These are phyloP conservation scores for Emiliania huxleyi DNA, from an alignment of 78 protist species.

Conservation along the genomic window DNA sequence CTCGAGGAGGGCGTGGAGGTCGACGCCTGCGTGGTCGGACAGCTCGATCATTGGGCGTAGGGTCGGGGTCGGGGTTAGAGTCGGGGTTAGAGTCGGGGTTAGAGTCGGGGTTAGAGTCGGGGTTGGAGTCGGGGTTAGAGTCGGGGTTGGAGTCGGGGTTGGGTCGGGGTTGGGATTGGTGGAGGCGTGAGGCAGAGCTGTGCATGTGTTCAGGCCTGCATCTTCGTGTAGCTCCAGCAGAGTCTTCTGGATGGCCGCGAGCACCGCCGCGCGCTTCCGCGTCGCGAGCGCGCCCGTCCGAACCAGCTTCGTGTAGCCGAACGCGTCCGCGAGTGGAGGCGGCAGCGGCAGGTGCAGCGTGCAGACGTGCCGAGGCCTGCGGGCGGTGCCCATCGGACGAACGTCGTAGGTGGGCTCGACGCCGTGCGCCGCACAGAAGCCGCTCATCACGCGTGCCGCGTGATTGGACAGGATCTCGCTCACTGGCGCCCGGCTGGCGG, in stretches of 20 bases:
- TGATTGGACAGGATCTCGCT: not conserved
- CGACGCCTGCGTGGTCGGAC: not conserved
- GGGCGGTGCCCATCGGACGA: not conserved
- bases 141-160: no score
- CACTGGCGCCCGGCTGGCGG: not conserved
- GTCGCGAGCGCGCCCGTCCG: not conserved
- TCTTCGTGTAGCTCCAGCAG: not conserved
- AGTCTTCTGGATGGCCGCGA: not conserved
- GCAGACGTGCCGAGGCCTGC: not conserved
- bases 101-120: no score
- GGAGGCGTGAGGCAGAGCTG: no score
- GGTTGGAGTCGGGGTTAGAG: no score
- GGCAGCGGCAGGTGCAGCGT: not conserved
- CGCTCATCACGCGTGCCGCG: not conserved
- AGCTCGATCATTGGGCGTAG: not conserved
- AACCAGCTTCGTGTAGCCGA: not conserved
- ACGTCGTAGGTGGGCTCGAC: not conserved
- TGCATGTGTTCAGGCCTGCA: not conserved
- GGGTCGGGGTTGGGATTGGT: no score
- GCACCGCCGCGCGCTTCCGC: not conserved
- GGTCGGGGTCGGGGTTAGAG: not conserved
- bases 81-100: no score
- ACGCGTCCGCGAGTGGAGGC: not conserved
- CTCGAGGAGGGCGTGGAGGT: not conserved
- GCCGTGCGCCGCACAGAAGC: not conserved